Conservation (phyloP, 2,329 filamentous ascomycete genomes). For the Pestalotiopsis fici region DNA sequence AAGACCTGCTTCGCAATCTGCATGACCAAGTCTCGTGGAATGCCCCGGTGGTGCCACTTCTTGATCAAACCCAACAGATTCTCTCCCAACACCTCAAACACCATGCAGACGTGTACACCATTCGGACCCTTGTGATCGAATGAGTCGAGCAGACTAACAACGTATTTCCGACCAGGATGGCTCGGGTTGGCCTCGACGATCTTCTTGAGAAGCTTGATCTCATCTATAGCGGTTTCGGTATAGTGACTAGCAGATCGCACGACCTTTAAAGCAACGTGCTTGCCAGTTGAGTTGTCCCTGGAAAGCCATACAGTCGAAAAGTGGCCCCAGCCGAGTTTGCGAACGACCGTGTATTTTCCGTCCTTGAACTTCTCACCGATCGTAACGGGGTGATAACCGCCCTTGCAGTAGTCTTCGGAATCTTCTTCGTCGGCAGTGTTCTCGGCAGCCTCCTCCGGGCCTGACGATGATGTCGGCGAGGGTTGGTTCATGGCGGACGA, state of each 20-base stretch:
- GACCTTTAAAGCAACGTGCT: slow-evolving; percentile 97
- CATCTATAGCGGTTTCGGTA: slow-evolving; percentile 97
- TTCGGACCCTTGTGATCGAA: slow-evolving; percentile 98
- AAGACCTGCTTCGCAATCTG: slow-evolving; percentile 99
- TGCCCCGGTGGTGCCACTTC: slow-evolving; percentile 96
- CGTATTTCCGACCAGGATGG: slow-evolving; percentile 91
- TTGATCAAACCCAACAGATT: slow-evolving; percentile 95
- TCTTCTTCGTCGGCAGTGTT: slow-evolving; percentile 98
- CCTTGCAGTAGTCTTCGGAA: slow-evolving; percentile 98
- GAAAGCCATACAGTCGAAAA: slow-evolving; percentile 95
- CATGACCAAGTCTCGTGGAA: slow-evolving; percentile 94
- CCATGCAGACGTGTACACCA: slow-evolving; percentile 97
- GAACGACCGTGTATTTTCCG: slow-evolving; percentile 92
- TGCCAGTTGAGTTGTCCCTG: slow-evolving; percentile 81
- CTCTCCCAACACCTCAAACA: slow-evolving; percentile 96
- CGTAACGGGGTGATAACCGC: slow-evolving; percentile 92
- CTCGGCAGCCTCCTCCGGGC: slow-evolving; percentile 81
- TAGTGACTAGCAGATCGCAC: slow-evolving; percentile 98
- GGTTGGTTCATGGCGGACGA: slow-evolving; percentile 61
- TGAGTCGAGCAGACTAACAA: slow-evolving; percentile 92
- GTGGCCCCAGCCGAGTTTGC: slow-evolving; percentile 97
- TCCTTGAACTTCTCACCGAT: slow-evolving; percentile 98
- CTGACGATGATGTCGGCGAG: slow-evolving; percentile 76
- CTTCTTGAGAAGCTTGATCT: slow-evolving; percentile 97
- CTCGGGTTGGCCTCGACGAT: slow-evolving; percentile 94